phyloP scores from a whole-genome alignment of 257 asterid genomes.

The Buddleja alternifolia region DNA sequence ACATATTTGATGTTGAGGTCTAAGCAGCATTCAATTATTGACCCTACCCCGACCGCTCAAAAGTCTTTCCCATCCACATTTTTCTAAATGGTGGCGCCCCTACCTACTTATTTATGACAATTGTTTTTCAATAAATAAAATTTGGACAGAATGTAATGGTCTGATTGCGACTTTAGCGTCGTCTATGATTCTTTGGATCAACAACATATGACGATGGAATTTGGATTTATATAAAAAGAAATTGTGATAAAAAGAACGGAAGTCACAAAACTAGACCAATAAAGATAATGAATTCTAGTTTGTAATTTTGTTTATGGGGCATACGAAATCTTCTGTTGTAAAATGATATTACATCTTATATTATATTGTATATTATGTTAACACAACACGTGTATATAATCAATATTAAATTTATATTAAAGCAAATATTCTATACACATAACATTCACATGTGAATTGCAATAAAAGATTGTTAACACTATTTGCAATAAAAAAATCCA shows the following conservation, averaged over 20 bases:
- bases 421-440: no score
- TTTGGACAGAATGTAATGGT: neutral
- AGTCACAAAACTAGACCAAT: neutral
- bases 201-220: conserved; percentile 24
- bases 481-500: no score
- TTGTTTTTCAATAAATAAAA: no score
- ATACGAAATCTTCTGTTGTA: no score
- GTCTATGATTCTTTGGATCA: conserved; percentile 12
- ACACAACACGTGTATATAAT: no score
- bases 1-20: conserved; percentile 35
- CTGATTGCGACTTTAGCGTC: conserved; percentile 23
- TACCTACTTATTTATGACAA: no score
- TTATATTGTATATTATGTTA: no score
- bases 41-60: conserved; percentile 28
- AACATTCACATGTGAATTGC: no score
- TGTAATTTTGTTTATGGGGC: no score
- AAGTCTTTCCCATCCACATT: conserved; percentile 16
- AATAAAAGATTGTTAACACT: no score
- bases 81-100: conserved; percentile 20
- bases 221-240: conserved; percentile 19
- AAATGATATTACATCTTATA: no score
- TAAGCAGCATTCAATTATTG: conserved; percentile 20
- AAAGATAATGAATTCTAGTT: neutral
- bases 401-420: no score
- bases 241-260: neutral